These are phyloP conservation scores for Cystofilobasidium bisporidii DNA, from an alignment of 768 basidiomycete species.

Conservation along the genomic window DNA sequence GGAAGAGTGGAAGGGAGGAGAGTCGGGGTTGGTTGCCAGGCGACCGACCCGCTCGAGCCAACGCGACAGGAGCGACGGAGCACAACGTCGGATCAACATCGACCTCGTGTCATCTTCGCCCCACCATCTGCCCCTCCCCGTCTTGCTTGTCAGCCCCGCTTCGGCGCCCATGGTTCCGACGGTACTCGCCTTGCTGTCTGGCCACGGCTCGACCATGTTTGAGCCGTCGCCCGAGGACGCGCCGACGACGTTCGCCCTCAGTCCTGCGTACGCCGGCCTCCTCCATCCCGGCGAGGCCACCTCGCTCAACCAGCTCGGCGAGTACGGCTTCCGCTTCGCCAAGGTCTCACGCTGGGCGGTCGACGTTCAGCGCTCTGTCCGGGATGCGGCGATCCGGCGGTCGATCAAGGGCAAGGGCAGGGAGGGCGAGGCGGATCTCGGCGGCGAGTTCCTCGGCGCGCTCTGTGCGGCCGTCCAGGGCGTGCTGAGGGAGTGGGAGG, in stretches of 20 bases:
- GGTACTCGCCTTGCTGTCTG: conserved; percentile 72
- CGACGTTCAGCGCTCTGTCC: conserved; percentile 24
- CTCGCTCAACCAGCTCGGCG: conserved; percentile 67
- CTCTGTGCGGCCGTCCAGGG: conserved; percentile 62
- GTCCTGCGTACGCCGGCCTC: conserved; percentile 55
- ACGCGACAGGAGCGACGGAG: too few relatives aligned
- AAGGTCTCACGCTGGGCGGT: conserved; percentile 55
- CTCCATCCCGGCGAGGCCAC: conserved; percentile 84
- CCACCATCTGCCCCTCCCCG: too few relatives aligned
- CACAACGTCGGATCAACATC: too few relatives aligned
- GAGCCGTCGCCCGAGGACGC: conserved; percentile 43
- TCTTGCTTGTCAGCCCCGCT: too few relatives aligned
- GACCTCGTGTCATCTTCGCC: too few relatives aligned
- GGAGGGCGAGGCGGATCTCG: neutral
- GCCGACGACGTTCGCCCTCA: conserved; percentile 41
- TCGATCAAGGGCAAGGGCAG: conserved; percentile 6
- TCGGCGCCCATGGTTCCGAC: conserved; percentile 50
- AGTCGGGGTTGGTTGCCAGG: too few relatives aligned
- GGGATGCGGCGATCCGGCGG: conserved; percentile 27
- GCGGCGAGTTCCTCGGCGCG: conserved; percentile 61
- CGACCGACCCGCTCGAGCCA: too few relatives aligned
- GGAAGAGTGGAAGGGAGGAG: too few relatives aligned
- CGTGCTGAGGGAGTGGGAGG: conserved; percentile 58
- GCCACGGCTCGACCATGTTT: conserved; percentile 78
- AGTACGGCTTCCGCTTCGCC: conserved; percentile 64